Evolutionary conservation across 2,329 filamentous ascomycete genomes (phyloP).

Genomic region (Aureobasidium sp.): DNA sequence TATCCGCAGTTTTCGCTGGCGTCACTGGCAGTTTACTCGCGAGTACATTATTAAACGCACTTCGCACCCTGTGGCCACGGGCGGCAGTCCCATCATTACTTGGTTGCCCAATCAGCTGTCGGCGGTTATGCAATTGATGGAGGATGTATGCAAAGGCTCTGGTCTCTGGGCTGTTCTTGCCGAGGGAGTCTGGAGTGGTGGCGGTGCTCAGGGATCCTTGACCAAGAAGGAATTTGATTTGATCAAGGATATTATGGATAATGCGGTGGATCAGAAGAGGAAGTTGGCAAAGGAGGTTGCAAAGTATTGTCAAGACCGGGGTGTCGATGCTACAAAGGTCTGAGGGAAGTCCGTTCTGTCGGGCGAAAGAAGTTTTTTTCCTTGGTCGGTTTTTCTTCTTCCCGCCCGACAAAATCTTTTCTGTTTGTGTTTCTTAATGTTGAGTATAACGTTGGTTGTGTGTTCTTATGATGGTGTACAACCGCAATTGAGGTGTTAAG

Average conservation of each 20-base stretch:
- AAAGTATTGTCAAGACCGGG: slow-evolving; percentile 19
- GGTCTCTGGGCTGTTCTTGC: slow-evolving; percentile 42
- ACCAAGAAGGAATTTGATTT: slow-evolving; percentile 16
- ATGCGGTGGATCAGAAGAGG: slow-evolving; percentile 16
- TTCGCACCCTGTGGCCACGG: slow-evolving; percentile 68
- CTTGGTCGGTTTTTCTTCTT: neutral
- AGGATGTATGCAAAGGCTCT: slow-evolving; percentile 46
- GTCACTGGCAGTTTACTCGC: slow-evolving; percentile 78
- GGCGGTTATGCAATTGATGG: slow-evolving; percentile 67
- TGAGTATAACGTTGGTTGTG: too few relatives aligned
- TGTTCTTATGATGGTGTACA: too few relatives aligned
- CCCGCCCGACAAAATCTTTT: too few relatives aligned
- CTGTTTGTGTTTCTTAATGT: too few relatives aligned
- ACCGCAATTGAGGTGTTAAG: too few relatives aligned
- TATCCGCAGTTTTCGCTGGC: slow-evolving; percentile 74
- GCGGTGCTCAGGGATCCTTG: slow-evolving; percentile 14
- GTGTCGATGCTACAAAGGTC: slow-evolving; percentile 6
- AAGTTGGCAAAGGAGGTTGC: slow-evolving; percentile 18
- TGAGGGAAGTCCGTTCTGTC: neutral
- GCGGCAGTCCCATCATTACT: slow-evolving; percentile 74
- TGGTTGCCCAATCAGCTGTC: slow-evolving; percentile 78
- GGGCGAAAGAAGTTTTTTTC: neutral
- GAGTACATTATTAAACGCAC: slow-evolving; percentile 80
- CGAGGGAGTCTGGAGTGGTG: slow-evolving; percentile 23
- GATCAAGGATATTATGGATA: slow-evolving; percentile 37